Evolutionary conservation across 2,329 filamentous ascomycete genomes (phyloP).

Genomic region (Fusarium coicis): DNA sequence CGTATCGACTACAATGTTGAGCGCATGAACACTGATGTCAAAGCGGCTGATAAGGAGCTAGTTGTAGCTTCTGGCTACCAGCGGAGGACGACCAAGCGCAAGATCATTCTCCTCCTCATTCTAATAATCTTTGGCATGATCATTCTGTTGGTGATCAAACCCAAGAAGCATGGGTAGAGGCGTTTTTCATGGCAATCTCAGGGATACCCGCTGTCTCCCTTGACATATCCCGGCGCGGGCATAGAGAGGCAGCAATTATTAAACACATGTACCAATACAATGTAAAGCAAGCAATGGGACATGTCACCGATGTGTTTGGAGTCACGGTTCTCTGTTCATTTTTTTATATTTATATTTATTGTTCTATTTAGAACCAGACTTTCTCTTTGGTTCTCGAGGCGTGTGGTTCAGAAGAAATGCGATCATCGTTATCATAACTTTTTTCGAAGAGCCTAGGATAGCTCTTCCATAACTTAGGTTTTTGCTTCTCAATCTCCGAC

Average conservation of each 20-base stretch:
- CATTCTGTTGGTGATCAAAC: slow-evolving; percentile 84
- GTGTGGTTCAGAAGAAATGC: background rate
- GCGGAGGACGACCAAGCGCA: slow-evolving; percentile 86
- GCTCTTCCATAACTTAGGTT: slow-evolving; percentile 45
- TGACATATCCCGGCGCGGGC: background rate
- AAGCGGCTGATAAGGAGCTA: slow-evolving; percentile 91
- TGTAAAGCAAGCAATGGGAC: slow-evolving; percentile 44
- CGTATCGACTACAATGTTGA: slow-evolving; percentile 99
- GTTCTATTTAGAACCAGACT: slow-evolving; percentile 32
- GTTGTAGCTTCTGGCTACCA: slow-evolving; percentile 91
- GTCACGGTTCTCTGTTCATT: slow-evolving; percentile 40
- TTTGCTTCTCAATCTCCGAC: slow-evolving; percentile 45
- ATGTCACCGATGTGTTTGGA: slow-evolving; percentile 42
- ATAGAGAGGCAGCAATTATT: slow-evolving; percentile 19
- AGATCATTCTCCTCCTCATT: slow-evolving; percentile 89
- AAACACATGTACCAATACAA: slow-evolving; percentile 46
- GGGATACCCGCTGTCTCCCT: slow-evolving; percentile 26
- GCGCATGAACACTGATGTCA: slow-evolving; percentile 91
- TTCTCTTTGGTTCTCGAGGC: slow-evolving; percentile 1
- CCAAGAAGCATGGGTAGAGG: slow-evolving; percentile 62
- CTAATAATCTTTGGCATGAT: slow-evolving; percentile 88
- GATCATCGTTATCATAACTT: slow-evolving; percentile 39
- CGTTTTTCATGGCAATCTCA: slow-evolving; percentile 16
- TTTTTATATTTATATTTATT: slow-evolving; percentile 17
- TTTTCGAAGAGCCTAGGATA: slow-evolving; percentile 46